Base-by-base conservation (phyloP, 257 asterid species). In the Penstemon newberryi region DNA sequence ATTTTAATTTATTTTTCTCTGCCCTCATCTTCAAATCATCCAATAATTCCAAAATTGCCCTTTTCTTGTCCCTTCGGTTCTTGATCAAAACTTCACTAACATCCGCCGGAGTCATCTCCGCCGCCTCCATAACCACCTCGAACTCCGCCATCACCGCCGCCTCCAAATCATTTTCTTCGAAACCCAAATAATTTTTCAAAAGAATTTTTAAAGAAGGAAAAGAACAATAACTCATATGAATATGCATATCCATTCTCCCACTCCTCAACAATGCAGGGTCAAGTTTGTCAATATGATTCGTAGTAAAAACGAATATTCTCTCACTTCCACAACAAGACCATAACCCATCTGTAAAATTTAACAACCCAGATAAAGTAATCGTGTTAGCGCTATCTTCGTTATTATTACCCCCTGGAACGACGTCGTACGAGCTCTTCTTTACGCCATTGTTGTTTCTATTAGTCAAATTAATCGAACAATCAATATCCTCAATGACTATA, bases 291-390 rank as follows among this genome's bases (percentile, higher is more conserved):
- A 38, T 11, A 55, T 42, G 56, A 55, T 56, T 19, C 56, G 12
- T 45, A 0, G 99, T 93, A 79, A 93, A 45, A 62, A n/a, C 67
- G 19, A 59, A 12, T 18, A 44, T 19, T 80, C 96, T 79, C 76
- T 93, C 99, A 57, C 96, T 88, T 7, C 99, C 99, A 63, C 97
- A 90, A 59, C 99, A 88, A 0, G 99, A 93, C 99, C 99, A 93
- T 15, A 37, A 52, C 43, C 54, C 54, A 55, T 41, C 55, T 3
- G 45, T 11, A 6, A 8, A 19, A 37, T 46, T 54, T 42, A 43
- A 55, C 73, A 93, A 40, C 7, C 99, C 99, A 0, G 99, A 93
- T 1, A 93, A 89, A 0, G 97, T 93, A 1, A 93, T 87, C 43
- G 96, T 83, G 71, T 86, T 90, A 4, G 68, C 79, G 8, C 79